Base-by-base conservation (phyloP, 371 early-diverging fungal species). In the Mortierella sp. region DNA sequence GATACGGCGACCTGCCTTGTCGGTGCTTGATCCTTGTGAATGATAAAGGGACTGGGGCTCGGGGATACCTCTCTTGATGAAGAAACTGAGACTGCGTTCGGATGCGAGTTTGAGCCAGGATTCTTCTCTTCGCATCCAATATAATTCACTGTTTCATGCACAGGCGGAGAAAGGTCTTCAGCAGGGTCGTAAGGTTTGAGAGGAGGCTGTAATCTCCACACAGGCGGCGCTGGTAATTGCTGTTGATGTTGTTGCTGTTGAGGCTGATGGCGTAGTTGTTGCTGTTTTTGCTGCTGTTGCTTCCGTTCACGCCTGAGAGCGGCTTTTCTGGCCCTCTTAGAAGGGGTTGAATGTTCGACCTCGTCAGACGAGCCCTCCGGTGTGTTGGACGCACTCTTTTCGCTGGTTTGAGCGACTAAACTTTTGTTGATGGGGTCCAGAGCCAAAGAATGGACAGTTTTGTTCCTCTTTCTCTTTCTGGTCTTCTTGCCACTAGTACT, bases 141-240 rank as follows among this genome's bases (percentile, higher is more conserved):
- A 19, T 44, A 15, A 21, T 44, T 21, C 19, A 19, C 23, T 44
- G 44, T 19, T 8, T 19, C 6, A 3, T 21, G 17, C 19, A 2
- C 15, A 4, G 56, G 50, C n/a, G 50, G 24, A 11, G 50, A 31
- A 19, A 26, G 24, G 23, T 58, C 66, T 17, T 37, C 24, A 14
- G 48, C 31, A 15, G 54, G 54, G 26, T 49, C 60, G 19, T 60
- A 49, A 3, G 55, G 48, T 14, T 67, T 39, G 11, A 54, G 42
- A 9, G 67, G 55, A 2, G 60, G 37, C 8, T 30, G 24, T 19
- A 42, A n/a, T 17, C 47, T 42, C 60, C 54, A 53, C 31, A 49
- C 39, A 15, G 41, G 41, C 9, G 59, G 49, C 14, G 60, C 43
- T 5, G 60, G 54, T 14, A 59, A 21, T 4, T 2, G 42, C 24